Base-by-base conservation (phyloP, 1,284 basidiomycete species). In the Melampsora larici-populina region DNA sequence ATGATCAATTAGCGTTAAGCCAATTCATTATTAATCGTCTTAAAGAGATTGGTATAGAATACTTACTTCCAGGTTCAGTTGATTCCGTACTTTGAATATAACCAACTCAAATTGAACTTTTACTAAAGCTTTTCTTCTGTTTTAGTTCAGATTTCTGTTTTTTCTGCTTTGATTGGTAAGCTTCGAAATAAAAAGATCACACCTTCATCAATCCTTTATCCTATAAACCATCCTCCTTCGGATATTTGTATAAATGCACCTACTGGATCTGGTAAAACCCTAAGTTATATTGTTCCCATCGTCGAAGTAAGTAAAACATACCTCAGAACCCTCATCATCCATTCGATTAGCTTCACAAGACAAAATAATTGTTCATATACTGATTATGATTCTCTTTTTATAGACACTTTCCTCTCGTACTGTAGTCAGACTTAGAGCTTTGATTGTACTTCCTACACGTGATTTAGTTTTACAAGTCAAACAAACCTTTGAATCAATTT, bases 221-320 rank as follows among this genome's bases (percentile, higher is more conserved):
- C 88, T 18, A 90, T 92, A 0, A 90, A 89, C 80, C 84, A 88
- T 71, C 87, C 88, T 33, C 90, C 90, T 31, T 87, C 88, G 58
- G 97, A 99, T 84, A 87, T 95, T 11, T 96, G 95, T 81, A 92
- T 97, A n/a, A 97, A 94, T 6, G 97, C 97, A 0, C 97, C 97
- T 0, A 99, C 96, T 0, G 96, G 96, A 43, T 95, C 93, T 81
- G 96, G 96, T 0, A 99, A 99, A 86, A 99, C 96, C 0, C 87
- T 99, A 26, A 92, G 94, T 17, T 99, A 99, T 84, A 91, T 91
- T 4, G 86, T 98, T 24, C 96, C 96, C 1, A 92, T 98, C 72
- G 87, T 97, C 36, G 93, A 98, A 87, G 92, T 91, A 80, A 78
- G 85, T 76, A 31, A 31, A 31, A 31, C 31, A 31, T 31, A 31